phyloP scores from a whole-genome alignment of 345 rosid genomes.

The Aethionema arabicum region DNA sequence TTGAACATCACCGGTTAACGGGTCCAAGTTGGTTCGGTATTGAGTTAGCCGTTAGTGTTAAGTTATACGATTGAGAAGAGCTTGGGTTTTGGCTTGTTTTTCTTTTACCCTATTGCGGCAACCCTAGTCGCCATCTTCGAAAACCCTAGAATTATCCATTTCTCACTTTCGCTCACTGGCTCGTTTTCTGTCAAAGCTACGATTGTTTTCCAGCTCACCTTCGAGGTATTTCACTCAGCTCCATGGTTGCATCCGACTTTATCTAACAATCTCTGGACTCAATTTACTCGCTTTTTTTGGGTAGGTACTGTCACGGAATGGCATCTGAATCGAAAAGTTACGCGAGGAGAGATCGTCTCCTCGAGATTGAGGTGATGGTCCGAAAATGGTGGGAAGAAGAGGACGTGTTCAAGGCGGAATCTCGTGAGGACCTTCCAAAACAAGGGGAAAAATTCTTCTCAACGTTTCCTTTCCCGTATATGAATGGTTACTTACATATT shows the following conservation, averaged over 20 bases:
- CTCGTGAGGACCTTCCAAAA: conserved; percentile 48
- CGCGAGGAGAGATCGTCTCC: conserved; percentile 72
- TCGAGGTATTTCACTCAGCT: conserved; percentile 18
- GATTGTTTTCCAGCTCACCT: conserved; percentile 24
- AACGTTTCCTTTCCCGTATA: conserved; percentile 76
- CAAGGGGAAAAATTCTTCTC: conserved; percentile 74
- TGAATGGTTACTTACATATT: conserved; percentile 79
- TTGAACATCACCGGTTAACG: not conserved
- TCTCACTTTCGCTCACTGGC: conserved; percentile 29
- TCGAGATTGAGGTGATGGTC: conserved; percentile 59
- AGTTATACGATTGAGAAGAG: not conserved
- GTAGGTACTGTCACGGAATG: conserved; percentile 56
- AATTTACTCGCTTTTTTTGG: not conserved
- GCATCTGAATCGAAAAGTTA: conserved; percentile 69
- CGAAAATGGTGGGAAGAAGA: conserved; percentile 68
- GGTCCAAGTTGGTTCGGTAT: not conserved
- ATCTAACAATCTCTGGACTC: not conserved
- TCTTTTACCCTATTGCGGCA: not conserved
- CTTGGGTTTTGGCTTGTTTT: not conserved
- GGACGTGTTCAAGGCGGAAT: conserved; percentile 62
- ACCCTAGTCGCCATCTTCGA: not conserved
- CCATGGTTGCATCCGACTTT: not conserved
- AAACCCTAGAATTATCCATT: conserved; percentile 25
- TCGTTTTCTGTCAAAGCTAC: conserved; percentile 19
- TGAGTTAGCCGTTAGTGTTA: not conserved